Percentiles rank a stretch among this genome's conserved stretches.
phyloP scores from a whole-genome alignment of 164 flowering plant species.

The Berberis vulgaris region DNA sequence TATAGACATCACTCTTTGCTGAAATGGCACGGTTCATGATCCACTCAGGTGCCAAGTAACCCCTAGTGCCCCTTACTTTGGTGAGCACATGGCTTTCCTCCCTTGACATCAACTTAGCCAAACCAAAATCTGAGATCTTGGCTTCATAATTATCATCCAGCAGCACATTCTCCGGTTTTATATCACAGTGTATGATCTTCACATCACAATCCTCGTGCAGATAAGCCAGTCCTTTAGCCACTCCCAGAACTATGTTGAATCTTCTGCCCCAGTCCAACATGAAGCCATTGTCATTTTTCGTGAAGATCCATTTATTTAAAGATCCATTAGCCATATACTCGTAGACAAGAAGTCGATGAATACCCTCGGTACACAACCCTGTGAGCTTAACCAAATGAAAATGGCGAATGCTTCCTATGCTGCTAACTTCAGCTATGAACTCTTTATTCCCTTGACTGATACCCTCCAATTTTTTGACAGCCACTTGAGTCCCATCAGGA shows the following conservation, averaged over 20 bases:
- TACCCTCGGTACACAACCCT: constrained; percentile 44
- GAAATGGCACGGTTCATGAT: constrained; percentile 51
- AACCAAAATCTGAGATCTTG: constrained; percentile 57
- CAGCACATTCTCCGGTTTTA: constrained; percentile 60
- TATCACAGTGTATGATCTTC: constrained; percentile 58
- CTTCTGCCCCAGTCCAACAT: constrained; percentile 39
- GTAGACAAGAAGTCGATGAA: constrained; percentile 43
- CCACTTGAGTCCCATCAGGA: constrained; percentile 38
- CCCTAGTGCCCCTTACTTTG: constrained; percentile 54
- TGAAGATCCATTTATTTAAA: constrained; percentile 51
- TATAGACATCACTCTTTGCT: constrained; percentile 62
- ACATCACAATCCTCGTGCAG: constrained; percentile 49
- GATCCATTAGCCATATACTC: constrained; percentile 56
- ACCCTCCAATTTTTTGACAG: constrained; percentile 53
- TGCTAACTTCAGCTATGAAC: constrained; percentile 58
- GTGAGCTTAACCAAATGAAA: constrained; percentile 44
- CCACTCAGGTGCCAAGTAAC: constrained; percentile 69
- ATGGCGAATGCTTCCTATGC: constrained; percentile 52
- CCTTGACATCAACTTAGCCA: constrained; percentile 54
- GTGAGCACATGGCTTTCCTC: constrained; percentile 50
- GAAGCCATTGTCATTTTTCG: constrained; percentile 1
- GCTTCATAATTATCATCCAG: constrained; percentile 43
- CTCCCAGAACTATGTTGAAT: constrained; percentile 38
- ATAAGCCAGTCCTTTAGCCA: constrained; percentile 49
- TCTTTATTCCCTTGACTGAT: constrained; percentile 62